Evolutionary conservation across 2,329 filamentous ascomycete species (phyloP).

Genomic region (Dactylellina parvicollis): DNA sequence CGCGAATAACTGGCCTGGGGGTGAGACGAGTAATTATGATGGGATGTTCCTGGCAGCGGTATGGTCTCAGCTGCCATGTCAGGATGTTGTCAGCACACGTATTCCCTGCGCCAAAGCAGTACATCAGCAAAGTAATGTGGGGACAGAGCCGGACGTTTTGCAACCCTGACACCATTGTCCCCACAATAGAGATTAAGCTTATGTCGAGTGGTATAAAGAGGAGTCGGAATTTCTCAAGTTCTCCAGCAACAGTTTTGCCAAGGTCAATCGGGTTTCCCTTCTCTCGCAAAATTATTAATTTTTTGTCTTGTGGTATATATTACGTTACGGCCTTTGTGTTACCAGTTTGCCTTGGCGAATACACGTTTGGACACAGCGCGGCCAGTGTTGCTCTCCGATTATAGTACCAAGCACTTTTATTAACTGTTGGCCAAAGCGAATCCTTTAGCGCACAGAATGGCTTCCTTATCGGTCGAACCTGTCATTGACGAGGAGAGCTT

Average conservation of each 20-base stretch:
- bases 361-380: too few relatives aligned
- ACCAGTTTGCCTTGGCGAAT: too few relatives aligned
- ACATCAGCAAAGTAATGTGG: not conserved
- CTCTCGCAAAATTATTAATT: too few relatives aligned
- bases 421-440: not conserved
- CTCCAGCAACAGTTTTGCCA: too few relatives aligned
- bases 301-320: too few relatives aligned
- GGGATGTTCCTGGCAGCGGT: constrained; percentile 30
- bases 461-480: constrained; percentile 34
- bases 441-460: constrained; percentile 41
- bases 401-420: not conserved
- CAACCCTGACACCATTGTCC: constrained; percentile 11
- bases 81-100: constrained; percentile 20
- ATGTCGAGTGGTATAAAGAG: too few relatives aligned
- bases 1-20: not conserved
- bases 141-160: not conserved
- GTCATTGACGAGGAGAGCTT: constrained; percentile 32
- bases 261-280: too few relatives aligned
- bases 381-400: too few relatives aligned
- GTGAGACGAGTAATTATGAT: not conserved
- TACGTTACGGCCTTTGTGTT: too few relatives aligned
- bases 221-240: too few relatives aligned
- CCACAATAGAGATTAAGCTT: not conserved
- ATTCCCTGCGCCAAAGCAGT: not conserved
- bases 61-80: constrained; percentile 33